phyloP scores from a whole-genome alignment of 208 protist genomes.

The Trichomonas vaginalis region DNA sequence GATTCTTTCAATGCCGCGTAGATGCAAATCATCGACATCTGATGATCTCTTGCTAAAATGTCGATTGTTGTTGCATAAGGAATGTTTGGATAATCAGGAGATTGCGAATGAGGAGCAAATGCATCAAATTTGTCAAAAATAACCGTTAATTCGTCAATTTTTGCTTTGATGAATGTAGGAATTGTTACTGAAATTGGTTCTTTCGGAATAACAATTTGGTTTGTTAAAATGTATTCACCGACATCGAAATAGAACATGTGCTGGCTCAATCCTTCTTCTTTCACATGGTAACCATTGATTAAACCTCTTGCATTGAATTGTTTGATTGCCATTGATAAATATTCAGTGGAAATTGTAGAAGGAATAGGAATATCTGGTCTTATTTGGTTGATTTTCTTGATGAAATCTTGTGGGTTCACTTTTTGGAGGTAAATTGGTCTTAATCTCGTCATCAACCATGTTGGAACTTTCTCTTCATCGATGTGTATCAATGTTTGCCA shows the following conservation, averaged over 20 bases:
- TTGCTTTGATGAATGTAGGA: background rate
- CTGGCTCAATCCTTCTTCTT: background rate
- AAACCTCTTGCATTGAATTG: background rate
- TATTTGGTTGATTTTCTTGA: background rate
- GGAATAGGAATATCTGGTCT: background rate
- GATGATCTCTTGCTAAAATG: background rate
- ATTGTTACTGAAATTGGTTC: background rate
- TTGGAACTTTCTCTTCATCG: background rate
- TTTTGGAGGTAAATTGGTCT: background rate
- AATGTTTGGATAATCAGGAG: background rate
- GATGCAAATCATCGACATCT: background rate
- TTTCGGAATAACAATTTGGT: background rate
- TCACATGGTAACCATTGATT: background rate
- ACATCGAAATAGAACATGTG: background rate
- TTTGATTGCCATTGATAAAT: background rate
- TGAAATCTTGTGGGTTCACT: background rate
- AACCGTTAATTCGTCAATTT: background rate
- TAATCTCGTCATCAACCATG: background rate
- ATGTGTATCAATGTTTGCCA: background rate
- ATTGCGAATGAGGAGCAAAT: background rate
- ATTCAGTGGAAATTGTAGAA: background rate
- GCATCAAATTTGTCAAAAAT: background rate
- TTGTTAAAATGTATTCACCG: background rate
- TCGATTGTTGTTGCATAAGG: background rate
- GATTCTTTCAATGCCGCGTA: background rate